A percentile compares a stretch with the other conserved stretches of the same genome.
phyloP scores from a whole-genome alignment of 768 basidiomycete species.

The Pleurotus salmoneostramineus region DNA sequence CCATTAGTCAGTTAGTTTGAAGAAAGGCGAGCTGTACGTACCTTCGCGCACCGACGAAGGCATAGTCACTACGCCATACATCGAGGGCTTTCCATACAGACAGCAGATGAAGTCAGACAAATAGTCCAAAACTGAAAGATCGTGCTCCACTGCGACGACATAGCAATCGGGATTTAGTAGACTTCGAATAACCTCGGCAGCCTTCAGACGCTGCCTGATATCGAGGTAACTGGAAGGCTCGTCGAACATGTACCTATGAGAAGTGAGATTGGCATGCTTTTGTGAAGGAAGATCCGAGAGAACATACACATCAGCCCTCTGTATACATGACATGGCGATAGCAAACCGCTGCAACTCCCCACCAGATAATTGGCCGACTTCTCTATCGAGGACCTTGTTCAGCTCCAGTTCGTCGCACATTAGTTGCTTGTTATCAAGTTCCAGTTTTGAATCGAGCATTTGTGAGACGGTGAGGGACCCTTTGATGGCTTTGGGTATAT shows the following conservation, averaged over 20 bases:
- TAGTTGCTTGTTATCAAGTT: constrained; percentile 83
- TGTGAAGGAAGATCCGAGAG: not conserved
- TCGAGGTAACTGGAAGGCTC: constrained; percentile 98
- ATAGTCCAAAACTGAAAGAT: constrained; percentile 96
- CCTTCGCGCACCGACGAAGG: constrained; percentile 98
- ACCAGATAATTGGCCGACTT: constrained; percentile 84
- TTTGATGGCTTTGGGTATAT: constrained; percentile 96
- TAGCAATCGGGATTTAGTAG: constrained; percentile 83
- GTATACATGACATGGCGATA: constrained; percentile 95
- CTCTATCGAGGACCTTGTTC: constrained; percentile 80
- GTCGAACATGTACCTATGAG: constrained; percentile 91
- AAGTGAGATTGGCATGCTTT: constrained; percentile 1
- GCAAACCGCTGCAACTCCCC: constrained; percentile 98
- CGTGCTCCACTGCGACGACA: constrained; percentile 98
- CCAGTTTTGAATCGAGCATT: constrained; percentile 91
- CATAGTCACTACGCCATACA: constrained; percentile 99
- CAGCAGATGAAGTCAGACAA: constrained; percentile 98
- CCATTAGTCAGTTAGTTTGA: not conserved
- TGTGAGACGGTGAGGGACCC: constrained; percentile 78
- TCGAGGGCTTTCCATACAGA: constrained; percentile 94
- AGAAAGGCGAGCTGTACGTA: constrained; percentile 22
- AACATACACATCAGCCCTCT: constrained; percentile 90
- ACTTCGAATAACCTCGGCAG: constrained; percentile 91
- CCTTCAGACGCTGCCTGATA: constrained; percentile 91
- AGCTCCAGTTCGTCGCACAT: constrained; percentile 88